Evolutionary conservation across 1,284 basidiomycete genomes (phyloP), one percentile per base, ranked within the genome.

Genomic region (Ustilago crameri): DNA sequence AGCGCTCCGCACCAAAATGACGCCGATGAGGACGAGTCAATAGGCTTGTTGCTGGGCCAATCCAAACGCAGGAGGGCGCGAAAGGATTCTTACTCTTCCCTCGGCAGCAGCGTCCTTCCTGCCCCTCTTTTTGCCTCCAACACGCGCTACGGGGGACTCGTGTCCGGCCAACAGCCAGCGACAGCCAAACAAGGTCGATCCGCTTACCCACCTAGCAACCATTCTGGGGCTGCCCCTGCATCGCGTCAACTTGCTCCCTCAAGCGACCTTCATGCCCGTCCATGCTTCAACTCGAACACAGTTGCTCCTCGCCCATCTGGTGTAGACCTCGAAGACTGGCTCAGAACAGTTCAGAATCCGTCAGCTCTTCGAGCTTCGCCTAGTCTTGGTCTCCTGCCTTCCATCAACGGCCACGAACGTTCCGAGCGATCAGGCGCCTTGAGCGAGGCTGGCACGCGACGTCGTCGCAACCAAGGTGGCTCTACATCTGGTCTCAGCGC

Each of bases 101-200:
- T 66, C n/a, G 68, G 68, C 17, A 65, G 64, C 55, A 72, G 68
- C 26, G 68, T 75, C 1, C 69, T 68, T 35, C 73, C 73, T 12
- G 51, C 56, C 10, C 48, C 59, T 5, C 52, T 64, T 3, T 65
- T 53, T 23, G 59, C 55, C 3, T 42, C 54, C 27, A 58, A 55
- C 18, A 20, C 49, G 3, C 57, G 62, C 48, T 49, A 71, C 58
- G 44, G 47, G 26, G 20, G 52, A 15, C 48, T 51, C 26, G 47
- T 12, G 7, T 7, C 30, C 45, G 32, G 48, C 30, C 34, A 58
- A 38, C 48, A 51, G 45, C 51, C 51, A 45, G 3, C 58, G 5
- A 44, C 54, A 23, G 34, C 68, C 26, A 65, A 58, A n/a, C 55
- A 50, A 17, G 50, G 50, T 14, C 49, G 63, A 10, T 51, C 63